Evolutionary conservation across 768 basidiomycete genomes (phyloP), one percentile per base, ranked within the genome.

Genomic region (Rhodotorula diobovata): DNA sequence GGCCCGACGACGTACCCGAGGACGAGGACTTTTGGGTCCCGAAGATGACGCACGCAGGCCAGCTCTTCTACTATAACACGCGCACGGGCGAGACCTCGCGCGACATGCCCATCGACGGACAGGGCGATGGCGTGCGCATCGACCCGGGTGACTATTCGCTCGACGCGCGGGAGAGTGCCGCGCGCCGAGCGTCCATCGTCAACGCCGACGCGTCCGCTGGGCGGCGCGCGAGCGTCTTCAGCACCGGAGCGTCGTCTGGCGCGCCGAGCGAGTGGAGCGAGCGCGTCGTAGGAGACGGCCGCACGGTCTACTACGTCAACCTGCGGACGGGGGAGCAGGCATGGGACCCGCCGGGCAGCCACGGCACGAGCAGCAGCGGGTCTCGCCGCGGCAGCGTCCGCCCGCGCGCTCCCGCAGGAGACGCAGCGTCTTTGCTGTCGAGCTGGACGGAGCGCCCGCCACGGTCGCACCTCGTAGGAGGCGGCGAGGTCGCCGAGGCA

Each of bases 31-130:
- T 88, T 81, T 97, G 94, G 94, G 87, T 93, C 79, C 94, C 94
- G 20, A 86, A 87, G 76, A 86, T 95, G 50, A 89, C 90, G 6
- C 81, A 84, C 55, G 87, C 90, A 76, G 91, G 91, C 61, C 90
- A 91, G 85, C 93, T 99, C 79, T 94, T 88, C 83, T 99, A 97
- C 81, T 85, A 91, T 73, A 99, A 98, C 78, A 91, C 91, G 1
- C 73, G 79, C 32, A 83, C 83, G 10, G 81, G 82, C 34, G 81
- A 83, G 66, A 79, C 86, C 53, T 88, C 92, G 37, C 85, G 88
- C 75, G 91, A 96, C 76, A 74, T 74, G 66, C 73, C 73, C 46
- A 70, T 70, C 61, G 68, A 74, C 55, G 68, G 68, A 1, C 48
- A 61, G 15, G 68, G 73, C 28, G 73, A 74, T 55, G 73, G 68